Base-by-base conservation (phyloP, 352 stramenopile genomes). In the Phytophthora pluvialis region DNA sequence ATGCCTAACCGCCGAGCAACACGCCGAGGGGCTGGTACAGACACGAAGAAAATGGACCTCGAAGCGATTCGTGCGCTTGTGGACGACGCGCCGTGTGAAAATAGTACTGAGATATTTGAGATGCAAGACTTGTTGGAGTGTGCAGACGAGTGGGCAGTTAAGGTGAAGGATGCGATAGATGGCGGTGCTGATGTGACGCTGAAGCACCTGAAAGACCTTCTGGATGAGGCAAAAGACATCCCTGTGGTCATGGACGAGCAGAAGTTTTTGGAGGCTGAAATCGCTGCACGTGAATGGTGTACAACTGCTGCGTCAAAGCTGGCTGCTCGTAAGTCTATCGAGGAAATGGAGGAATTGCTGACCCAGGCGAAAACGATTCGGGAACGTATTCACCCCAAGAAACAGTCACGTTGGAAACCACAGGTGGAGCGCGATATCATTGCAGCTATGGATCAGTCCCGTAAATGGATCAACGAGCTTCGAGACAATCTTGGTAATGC, bases 181-280 rank as follows among this genome's bases (percentile, higher is more conserved):
- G 78, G 78, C 29, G 83, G 77, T 21, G 75, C 78, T 9, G 83
- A 93, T 48, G 84, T 95, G 5, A 65, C 81, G 1, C 55, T 96
- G n/a, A 62, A 78, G 10, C 75, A 80, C n/a, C 44, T 96, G 21
- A 90, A 91, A 35, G 86, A 93, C 8, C 75, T 95, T 1, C 61
- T 90, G 53, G 82, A 93, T 32, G 88, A 95, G 64, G 86, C 83
- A 0, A 83, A 81, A 40, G 85, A 93, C 8, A 95, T 96, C 70
- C 88, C 88, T n/a, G 84, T 96, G 25, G 68, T 94, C 5, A 95
- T 96, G 88, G 88, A 95, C n/a, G 86, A 94, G 39, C 83, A 90
- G 29, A 87, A 86, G 43, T 91, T 73, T 51, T 61, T 96, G 4
- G 80, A 87, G 35, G 88, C 88, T 16, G 82, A 93, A 59, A 92